Evolutionary conservation across 495 filamentous ascomycete genomes (phyloP), one percentile per base, ranked within the genome.

Genomic region (Penicillium samsonianum): DNA sequence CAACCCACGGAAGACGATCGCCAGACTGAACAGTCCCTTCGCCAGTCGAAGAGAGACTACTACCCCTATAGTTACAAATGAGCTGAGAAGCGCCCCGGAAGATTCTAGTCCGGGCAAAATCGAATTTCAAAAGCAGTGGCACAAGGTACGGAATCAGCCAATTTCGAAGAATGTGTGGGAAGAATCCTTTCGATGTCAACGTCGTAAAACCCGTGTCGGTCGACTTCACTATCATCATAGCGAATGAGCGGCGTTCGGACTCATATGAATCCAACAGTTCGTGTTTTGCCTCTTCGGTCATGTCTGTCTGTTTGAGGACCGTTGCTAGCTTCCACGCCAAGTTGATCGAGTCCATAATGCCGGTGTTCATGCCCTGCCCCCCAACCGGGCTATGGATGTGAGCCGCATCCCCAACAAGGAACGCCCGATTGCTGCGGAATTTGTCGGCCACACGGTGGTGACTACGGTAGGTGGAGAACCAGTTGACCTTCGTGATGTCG

Each of bases 321-420:
- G 77, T 75, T 4, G 73, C 65, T 1, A 80, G 52, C 47, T 80
- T 82, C 85, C 85, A 87, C 9, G 76, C 80, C 0, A 87, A 72
- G 50, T 86, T 85, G 35, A 84, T 70, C 0, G 82, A 74, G 50
- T 87, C 84, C 38, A 81, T 77, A 25, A 86, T 80, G 0, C 84
- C 83, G 0, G 80, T 80, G 60, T 87, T 87, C 76, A 87, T 80
- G 3, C 84, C 84, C 50, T 84, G 83, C 1, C 79, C 84, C 0
- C 80, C 82, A 0, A 75, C 77, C 0, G 83, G 82, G 33, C 76
- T 80, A 61, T 84, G 81, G 28, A 80, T 82, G 58, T 87, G 84
- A 4, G 81, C 82, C 5, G 84, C 80, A 47, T 76, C 73, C 0
- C 73, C 73, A 20, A 69, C 67, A 30, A 76, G 62, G 20, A 76